Conservation (phyloP, 306 rosid genomes). For the Cicer pinnatifidum region DNA sequence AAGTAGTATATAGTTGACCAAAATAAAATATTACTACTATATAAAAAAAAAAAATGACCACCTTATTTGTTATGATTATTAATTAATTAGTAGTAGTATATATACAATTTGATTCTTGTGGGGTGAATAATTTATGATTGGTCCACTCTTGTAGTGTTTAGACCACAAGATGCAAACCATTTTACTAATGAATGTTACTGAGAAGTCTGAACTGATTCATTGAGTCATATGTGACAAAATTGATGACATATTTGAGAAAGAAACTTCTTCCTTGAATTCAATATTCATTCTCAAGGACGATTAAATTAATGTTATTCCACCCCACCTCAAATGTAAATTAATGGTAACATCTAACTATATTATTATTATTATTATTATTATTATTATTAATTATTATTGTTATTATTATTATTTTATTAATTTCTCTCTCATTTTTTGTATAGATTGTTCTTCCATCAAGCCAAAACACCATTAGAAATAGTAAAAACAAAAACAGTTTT, state of each 20-base stretch:
- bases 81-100: not conserved
- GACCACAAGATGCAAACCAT: slow-evolving; percentile 47
- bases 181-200: slow-evolving; percentile 45
- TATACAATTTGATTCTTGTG: slow-evolving; percentile 1
- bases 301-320: slow-evolving; percentile 43
- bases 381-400: not conserved
- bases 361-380: not conserved
- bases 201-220: slow-evolving; percentile 11
- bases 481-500: slow-evolving; percentile 19
- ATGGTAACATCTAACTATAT: not conserved
- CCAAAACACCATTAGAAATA: slow-evolving; percentile 23
- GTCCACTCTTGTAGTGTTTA: slow-evolving; percentile 23
- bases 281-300: slow-evolving; percentile 37
- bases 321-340: slow-evolving; percentile 25
- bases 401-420: not conserved
- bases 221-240: slow-evolving; percentile 46
- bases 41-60: not conserved
- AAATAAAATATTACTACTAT: not conserved
- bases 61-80: not conserved
- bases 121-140: slow-evolving; percentile 40
- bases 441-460: slow-evolving; percentile 24
- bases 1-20: no score
- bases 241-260: slow-evolving; percentile 43
- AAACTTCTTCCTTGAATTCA: slow-evolving; percentile 25
- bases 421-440: not conserved